Base-by-base conservation (phyloP, 108 stramenopile species). In the Nitzschia sp. region DNA sequence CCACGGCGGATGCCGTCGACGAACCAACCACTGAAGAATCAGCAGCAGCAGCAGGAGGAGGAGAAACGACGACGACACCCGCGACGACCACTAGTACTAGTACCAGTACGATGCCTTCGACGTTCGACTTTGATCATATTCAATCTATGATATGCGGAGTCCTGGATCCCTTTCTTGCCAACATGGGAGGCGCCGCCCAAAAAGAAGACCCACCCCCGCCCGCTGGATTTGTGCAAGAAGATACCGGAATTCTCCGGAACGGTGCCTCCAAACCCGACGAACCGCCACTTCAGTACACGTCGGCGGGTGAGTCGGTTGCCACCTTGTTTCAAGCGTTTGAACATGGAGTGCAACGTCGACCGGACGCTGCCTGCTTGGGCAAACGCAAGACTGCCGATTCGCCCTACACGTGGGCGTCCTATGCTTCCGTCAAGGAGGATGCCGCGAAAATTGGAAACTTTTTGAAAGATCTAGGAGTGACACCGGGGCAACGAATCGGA, bases 381-480 rank as follows among this genome's bases (percentile, higher is more conserved):
- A 50, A 50, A 21, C 48, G 48, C 9, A 8, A 8, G 4, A n/a
- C 48, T n/a, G 48, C 48, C 4, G 19, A 11, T 19, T 50, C 48
- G 16, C 48, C 48, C 17, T 50, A 50, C 19, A 4, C 8, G 19
- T 50, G 48, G 48, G 48, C 48, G 8, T n/a, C 17, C 19, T 50
- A 50, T 50, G 48, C 48, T n/a, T 21, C 9, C 16, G 48, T 50
- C 4, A 8, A 50, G 19, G 21, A 8, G 13, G 48, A 50, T 21
- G 48, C 48, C 9, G 48, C 48, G 16, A 50, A 50, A n/a, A 50
- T 50, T 50, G 48, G 48, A 50, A 50, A n/a, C 48, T 50, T 50
- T 22, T 22, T 50, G 19, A 16, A 50, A 50, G 48, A 4, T n/a
- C 19, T 50, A 22, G 48, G 48, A 50, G 19, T 50, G 19, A 50